Conservation (phyloP, 495 filamentous ascomycete species). For the Aspergillus taichungensis region DNA sequence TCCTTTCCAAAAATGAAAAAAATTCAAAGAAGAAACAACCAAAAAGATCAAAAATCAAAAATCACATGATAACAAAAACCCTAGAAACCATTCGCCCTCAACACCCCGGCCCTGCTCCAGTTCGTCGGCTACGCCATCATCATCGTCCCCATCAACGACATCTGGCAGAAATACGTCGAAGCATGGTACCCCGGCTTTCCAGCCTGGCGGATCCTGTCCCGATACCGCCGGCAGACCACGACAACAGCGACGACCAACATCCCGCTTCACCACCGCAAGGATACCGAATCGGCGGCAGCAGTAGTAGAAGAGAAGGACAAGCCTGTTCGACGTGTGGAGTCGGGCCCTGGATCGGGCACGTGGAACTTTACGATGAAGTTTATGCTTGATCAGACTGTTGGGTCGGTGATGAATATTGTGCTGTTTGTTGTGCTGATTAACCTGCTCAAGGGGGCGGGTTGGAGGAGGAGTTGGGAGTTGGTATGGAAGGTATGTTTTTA, state of each 20-base stretch:
- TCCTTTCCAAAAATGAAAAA: not conserved
- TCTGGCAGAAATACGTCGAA: conserved; percentile 67
- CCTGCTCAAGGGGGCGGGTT: conserved; percentile 36
- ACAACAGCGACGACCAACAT: not conserved
- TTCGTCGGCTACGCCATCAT: conserved; percentile 70
- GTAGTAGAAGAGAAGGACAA: conserved; percentile 44
- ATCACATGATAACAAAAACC: not conserved
- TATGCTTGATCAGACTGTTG: conserved; percentile 70
- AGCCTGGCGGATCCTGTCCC: conserved; percentile 5
- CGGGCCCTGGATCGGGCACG: conserved; percentile 25
- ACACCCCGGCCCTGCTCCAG: conserved; percentile 59
- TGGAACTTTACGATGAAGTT: conserved; percentile 75
- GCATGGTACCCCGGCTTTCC: conserved; percentile 40
- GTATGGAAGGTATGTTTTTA: conserved; percentile 28
- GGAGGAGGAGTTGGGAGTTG: conserved; percentile 19
- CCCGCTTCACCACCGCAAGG: conserved; percentile 28
- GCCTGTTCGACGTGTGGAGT: conserved; percentile 20
- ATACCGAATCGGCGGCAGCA: conserved; percentile 25
- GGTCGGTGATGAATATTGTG: conserved; percentile 66
- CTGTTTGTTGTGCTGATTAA: conserved; percentile 59
- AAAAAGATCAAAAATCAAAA: not conserved
- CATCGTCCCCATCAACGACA: conserved; percentile 75
- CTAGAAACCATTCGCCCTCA: conserved; percentile 38
- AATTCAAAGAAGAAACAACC: not conserved
- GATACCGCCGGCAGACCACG: not conserved